Evolutionary conservation across 768 basidiomycete genomes (phyloP).

Genomic region (Dacryopinax primogenitus): DNA sequence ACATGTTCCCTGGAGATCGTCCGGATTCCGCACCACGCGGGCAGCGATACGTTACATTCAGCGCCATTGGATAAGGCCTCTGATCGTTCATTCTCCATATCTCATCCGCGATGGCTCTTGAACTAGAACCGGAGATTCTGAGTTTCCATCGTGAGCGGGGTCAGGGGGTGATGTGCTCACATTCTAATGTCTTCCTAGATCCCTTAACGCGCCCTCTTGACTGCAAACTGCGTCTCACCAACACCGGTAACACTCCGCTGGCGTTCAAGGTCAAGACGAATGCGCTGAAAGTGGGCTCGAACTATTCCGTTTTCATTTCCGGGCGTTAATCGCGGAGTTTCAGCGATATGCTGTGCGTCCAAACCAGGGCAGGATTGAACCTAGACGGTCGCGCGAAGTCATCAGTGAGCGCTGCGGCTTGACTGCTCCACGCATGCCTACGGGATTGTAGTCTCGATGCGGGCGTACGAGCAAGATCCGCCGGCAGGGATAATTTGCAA

Average conservation of each 20-base stretch:
- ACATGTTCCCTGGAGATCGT: not conserved
- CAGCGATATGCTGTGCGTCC: not conserved
- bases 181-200: not conserved
- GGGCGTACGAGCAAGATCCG: not conserved
- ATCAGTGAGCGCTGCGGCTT: not conserved
- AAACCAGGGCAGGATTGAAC: not conserved
- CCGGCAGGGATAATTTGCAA: not conserved
- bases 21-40: not conserved
- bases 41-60: no score
- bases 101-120: not conserved
- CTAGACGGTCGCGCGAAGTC: not conserved
- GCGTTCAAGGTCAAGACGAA: conserved; percentile 4
- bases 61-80: not conserved
- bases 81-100: not conserved
- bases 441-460: not conserved
- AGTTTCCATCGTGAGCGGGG: not conserved
- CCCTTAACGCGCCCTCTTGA: not conserved
- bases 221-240: not conserved
- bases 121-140: not conserved
- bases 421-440: not conserved
- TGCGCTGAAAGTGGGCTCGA: not conserved
- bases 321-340: not conserved
- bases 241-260: not conserved
- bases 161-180: no score
- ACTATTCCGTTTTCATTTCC: not conserved